Conservation (phyloP, 768 basidiomycete species). For the Leccinum arenicola region DNA sequence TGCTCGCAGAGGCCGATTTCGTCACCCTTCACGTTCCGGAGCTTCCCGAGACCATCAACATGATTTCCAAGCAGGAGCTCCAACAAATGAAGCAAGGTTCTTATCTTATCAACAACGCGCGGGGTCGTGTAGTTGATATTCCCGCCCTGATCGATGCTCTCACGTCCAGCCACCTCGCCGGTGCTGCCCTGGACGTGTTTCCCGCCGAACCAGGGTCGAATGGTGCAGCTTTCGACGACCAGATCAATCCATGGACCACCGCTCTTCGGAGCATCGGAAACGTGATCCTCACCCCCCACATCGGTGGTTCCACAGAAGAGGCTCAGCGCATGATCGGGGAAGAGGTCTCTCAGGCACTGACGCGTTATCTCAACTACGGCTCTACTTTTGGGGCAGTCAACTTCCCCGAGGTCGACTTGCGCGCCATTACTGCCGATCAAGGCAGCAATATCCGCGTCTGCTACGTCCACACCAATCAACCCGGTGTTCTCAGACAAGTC, state of each 20-base stretch:
- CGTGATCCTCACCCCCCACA: conserved; percentile 96
- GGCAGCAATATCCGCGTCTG: conserved; percentile 83
- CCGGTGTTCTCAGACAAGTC: conserved; percentile 91
- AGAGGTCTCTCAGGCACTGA: conserved; percentile 83
- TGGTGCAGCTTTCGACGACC: conserved; percentile 85
- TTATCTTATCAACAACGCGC: conserved; percentile 97
- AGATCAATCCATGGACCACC: conserved; percentile 82
- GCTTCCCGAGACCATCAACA: conserved; percentile 90
- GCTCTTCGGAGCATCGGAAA: conserved; percentile 76
- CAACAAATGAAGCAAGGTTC: conserved; percentile 92
- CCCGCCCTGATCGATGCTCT: conserved; percentile 82
- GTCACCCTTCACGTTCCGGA: conserved; percentile 97
- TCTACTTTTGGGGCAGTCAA: conserved; percentile 92
- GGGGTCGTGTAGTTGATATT: conserved; percentile 93
- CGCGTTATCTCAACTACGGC: conserved; percentile 90
- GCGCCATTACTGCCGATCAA: conserved; percentile 85
- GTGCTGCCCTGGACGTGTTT: conserved; percentile 89
- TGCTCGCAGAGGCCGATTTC: conserved; percentile 84
- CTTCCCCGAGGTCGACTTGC: conserved; percentile 97
- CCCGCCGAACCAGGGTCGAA: conserved; percentile 92
- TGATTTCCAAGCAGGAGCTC: conserved; percentile 80
- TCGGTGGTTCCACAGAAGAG: conserved; percentile 98
- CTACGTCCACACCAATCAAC: conserved; percentile 93
- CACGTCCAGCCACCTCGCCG: conserved; percentile 84
- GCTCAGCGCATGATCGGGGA: conserved; percentile 97